Percentiles rank a stretch among this genome's conserved stretches.
Conservation (phyloP, 1,139 yeast genomes). For the Candida sp. region DNA sequence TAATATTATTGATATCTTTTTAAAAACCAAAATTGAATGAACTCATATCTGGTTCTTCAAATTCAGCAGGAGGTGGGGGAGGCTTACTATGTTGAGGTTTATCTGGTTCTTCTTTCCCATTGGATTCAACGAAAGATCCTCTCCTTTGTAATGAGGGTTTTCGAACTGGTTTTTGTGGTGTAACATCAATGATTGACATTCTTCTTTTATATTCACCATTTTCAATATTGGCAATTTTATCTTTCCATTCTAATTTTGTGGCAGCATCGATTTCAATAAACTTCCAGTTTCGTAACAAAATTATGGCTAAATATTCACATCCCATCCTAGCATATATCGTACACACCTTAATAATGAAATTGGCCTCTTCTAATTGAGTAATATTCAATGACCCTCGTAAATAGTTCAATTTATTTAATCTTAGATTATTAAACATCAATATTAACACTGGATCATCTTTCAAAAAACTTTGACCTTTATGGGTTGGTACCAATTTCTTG, state of each 20-base stretch:
- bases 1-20: not conserved
- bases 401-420: slow-evolving; percentile 47
- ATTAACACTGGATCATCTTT: slow-evolving; percentile 83
- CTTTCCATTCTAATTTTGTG: slow-evolving; percentile 8
- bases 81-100: slow-evolving; percentile 4
- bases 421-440: slow-evolving; percentile 58
- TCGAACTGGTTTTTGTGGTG: slow-evolving; percentile 2
- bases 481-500: slow-evolving; percentile 12
- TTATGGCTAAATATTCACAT: slow-evolving; percentile 73
- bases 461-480: slow-evolving; percentile 44
- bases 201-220: slow-evolving; percentile 2
- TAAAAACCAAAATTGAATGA: slow-evolving; percentile 63
- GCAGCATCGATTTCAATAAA: slow-evolving; percentile 36
- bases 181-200: slow-evolving; percentile 1
- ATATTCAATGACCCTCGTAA: slow-evolving; percentile 46
- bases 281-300: slow-evolving; percentile 65
- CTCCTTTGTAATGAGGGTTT: not conserved
- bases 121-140: slow-evolving; percentile 2
- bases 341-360: slow-evolving; percentile 59
- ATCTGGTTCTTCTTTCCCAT: not conserved
- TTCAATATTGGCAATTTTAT: not conserved
- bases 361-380: slow-evolving; percentile 51
- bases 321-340: slow-evolving; percentile 84
- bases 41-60: slow-evolving; percentile 80
- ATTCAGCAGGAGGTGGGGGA: slow-evolving; percentile 53